Evolutionary conservation across 2,329 filamentous ascomycete species (phyloP).

Genomic region (Xylariaceae sp.): DNA sequence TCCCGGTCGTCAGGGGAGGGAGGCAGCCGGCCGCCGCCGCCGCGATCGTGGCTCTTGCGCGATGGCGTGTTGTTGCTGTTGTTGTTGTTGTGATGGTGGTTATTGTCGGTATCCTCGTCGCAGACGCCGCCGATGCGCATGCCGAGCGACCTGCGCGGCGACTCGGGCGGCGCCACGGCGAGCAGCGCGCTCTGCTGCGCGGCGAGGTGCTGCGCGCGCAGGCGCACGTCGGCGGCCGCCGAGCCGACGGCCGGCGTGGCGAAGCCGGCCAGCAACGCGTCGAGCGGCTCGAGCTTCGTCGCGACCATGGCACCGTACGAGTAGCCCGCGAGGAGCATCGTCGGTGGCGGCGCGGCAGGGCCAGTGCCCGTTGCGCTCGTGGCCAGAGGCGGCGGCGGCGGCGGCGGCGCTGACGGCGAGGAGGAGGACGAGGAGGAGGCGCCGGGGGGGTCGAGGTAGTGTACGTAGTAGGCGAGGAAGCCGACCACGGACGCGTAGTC

Average conservation of each 20-base stretch:
- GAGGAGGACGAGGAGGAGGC: slow-evolving; percentile 1
- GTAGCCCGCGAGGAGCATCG: slow-evolving; percentile 63
- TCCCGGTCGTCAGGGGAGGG: slow-evolving; percentile 30
- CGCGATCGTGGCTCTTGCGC: slow-evolving; percentile 32
- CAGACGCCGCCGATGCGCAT: slow-evolving; percentile 46
- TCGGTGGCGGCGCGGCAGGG: slow-evolving; percentile 12
- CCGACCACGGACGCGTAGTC: slow-evolving; percentile 82
- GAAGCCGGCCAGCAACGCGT: slow-evolving; percentile 54
- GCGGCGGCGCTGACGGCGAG: neutral
- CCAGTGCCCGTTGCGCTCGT: neutral
- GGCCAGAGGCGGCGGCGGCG: neutral
- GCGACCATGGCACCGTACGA: slow-evolving; percentile 86
- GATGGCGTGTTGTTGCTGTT: neutral
- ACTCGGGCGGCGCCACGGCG: slow-evolving; percentile 17
- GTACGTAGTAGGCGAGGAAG: slow-evolving; percentile 68
- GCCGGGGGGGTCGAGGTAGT: slow-evolving; percentile 43
- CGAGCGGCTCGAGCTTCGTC: slow-evolving; percentile 58
- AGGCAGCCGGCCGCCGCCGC: slow-evolving; percentile 4
- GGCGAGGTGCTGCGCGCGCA: slow-evolving; percentile 62
- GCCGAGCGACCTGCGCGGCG: slow-evolving; percentile 28
- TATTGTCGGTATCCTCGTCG: slow-evolving; percentile 27
- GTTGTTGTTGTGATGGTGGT: neutral
- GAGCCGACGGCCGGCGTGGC: slow-evolving; percentile 43
- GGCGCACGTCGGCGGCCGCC: slow-evolving; percentile 59
- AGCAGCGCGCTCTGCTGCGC: slow-evolving; percentile 49